Evolutionary conservation across 139 green algal species (phyloP).

Genomic region (Trebouxia sp.): DNA sequence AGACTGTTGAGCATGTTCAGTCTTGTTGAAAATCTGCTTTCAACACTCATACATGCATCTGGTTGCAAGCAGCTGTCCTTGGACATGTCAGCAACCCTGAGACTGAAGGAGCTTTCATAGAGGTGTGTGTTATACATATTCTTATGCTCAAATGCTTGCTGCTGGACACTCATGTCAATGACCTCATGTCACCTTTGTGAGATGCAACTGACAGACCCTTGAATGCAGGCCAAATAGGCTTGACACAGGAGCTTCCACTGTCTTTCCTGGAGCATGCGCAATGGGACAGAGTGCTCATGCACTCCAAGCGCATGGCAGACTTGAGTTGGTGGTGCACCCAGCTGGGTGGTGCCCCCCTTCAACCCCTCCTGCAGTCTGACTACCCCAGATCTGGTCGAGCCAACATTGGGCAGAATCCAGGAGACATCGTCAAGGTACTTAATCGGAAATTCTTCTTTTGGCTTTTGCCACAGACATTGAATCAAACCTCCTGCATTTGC

Average conservation of each 20-base stretch:
- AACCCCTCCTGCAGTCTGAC: background rate
- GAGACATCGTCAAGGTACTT: constrained; percentile 6
- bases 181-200: no score
- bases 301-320: constrained; percentile 9
- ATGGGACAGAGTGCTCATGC: background rate
- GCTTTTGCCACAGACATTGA: background rate
- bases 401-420: constrained; percentile 6
- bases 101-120: no score
- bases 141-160: no score
- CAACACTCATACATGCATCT: no score
- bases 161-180: no score
- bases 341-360: background rate
- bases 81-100: no score
- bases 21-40: no score
- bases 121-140: no score
- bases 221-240: background rate
- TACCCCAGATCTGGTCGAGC: background rate
- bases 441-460: no score
- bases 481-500: background rate
- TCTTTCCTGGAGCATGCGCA: background rate
- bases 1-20: no score
- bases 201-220: background rate
- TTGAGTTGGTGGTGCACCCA: background rate
- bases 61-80: no score
- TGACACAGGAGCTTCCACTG: background rate